Conservation (phyloP, 2,329 filamentous ascomycete genomes). For the Fusarium acutatum region DNA sequence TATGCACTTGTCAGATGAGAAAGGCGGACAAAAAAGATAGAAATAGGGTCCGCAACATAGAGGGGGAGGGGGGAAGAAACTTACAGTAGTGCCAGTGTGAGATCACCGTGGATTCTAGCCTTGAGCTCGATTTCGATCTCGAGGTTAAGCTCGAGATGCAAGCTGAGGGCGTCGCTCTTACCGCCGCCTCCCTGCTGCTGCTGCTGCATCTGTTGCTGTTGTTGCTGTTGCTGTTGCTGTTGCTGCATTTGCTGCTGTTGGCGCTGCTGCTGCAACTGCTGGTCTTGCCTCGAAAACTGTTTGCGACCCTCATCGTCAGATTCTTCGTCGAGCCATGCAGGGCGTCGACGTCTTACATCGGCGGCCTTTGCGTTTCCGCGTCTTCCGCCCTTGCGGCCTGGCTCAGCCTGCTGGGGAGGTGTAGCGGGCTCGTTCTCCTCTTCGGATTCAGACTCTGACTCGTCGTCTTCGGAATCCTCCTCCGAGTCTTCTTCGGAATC, state of each 20-base stretch:
- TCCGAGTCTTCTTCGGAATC: slow-evolving; percentile 26
- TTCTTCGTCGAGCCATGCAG: slow-evolving; percentile 39
- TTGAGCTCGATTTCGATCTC: slow-evolving; percentile 88
- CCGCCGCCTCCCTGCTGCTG: slow-evolving; percentile 30
- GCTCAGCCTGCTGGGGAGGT: slow-evolving; percentile 31
- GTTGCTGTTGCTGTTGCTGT: slow-evolving; percentile 26
- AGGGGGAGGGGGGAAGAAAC: slow-evolving; percentile 18
- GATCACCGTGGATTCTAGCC: slow-evolving; percentile 84
- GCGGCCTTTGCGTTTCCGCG: slow-evolving; percentile 18
- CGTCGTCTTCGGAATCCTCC: slow-evolving; percentile 30
- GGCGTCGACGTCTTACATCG: slow-evolving; percentile 23
- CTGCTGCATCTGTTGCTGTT: slow-evolving; percentile 30
- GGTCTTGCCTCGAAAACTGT: slow-evolving; percentile 8
- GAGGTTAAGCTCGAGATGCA: slow-evolving; percentile 81
- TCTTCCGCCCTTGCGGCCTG: neutral
- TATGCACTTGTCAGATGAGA: slow-evolving; percentile 26
- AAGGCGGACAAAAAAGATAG: slow-evolving; percentile 7
- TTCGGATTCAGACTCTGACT: slow-evolving; percentile 36
- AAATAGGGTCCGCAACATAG: neutral
- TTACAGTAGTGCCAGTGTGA: slow-evolving; percentile 76
- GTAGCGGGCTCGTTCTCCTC: slow-evolving; percentile 40
- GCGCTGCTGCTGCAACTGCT: slow-evolving; percentile 11
- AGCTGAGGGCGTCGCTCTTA: slow-evolving; percentile 59
- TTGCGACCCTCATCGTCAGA: slow-evolving; percentile 29
- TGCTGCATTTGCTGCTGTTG: slow-evolving; percentile 29